Evolutionary conservation across 768 basidiomycete species (phyloP).

Genomic region (Rhodotorula sphaerocarpa): DNA sequence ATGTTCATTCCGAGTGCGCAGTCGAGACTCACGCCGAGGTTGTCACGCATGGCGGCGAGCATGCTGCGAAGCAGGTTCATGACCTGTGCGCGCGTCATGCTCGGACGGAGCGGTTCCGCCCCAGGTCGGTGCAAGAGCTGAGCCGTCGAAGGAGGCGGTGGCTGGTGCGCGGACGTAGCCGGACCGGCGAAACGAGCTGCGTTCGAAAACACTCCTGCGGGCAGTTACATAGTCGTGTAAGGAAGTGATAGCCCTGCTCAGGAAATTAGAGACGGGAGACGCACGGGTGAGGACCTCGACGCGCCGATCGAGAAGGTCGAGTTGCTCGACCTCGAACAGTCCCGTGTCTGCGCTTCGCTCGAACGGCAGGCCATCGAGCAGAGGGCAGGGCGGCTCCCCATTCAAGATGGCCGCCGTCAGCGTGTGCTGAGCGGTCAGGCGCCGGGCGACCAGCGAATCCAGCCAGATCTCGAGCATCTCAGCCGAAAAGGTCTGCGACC

Average conservation of each 20-base stretch:
- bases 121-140: neutral
- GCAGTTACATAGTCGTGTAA: no score
- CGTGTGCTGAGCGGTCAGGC: conserved; percentile 33
- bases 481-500: conserved; percentile 22
- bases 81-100: neutral
- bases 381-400: conserved; percentile 3
- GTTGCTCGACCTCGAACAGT: conserved; percentile 9
- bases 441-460: conserved; percentile 33
- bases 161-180: neutral
- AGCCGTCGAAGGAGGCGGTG: neutral
- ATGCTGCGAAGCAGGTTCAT: conserved; percentile 15
- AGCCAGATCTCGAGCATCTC: conserved; percentile 38
- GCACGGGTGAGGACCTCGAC: conserved; percentile 24
- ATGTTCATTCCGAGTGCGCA: no score
- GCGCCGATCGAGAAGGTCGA: conserved; percentile 23
- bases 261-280: neutral
- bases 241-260: neutral
- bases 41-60: conserved; percentile 24
- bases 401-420: conserved; percentile 29
- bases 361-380: conserved; percentile 23
- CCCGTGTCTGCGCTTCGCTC: neutral
- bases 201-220: conserved; percentile 26
- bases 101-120: neutral
- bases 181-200: conserved; percentile 1
- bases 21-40: conserved; percentile 27